Conservation (phyloP, 106 monocot genomes). For the Alisma plantagoaquatica region DNA sequence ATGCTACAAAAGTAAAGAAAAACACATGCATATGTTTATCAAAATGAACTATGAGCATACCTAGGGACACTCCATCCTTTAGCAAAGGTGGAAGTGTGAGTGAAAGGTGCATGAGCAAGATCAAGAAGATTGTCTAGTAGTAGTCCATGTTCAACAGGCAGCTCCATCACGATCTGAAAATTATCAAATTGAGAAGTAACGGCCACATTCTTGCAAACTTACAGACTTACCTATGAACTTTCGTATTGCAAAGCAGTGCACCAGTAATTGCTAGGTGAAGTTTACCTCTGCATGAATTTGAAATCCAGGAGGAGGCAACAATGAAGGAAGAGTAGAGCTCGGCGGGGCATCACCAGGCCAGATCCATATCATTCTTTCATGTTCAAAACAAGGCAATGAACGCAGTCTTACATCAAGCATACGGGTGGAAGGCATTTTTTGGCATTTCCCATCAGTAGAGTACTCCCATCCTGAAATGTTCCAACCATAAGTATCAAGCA, state of each 20-base stretch:
- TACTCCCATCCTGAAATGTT: constrained; percentile 91
- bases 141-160: constrained; percentile 94
- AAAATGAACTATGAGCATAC: too few relatives aligned
- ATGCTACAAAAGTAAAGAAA: not conserved
- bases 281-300: constrained; percentile 87
- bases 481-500: not conserved
- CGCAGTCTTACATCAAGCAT: constrained; percentile 61
- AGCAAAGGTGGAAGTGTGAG: constrained; percentile 96
- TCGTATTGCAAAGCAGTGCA: too few relatives aligned
- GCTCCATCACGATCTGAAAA: constrained; percentile 93
- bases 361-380: constrained; percentile 95
- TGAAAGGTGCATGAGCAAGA: constrained; percentile 98
- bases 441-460: constrained; percentile 92
- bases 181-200: too few relatives aligned
- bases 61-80: constrained; percentile 99
- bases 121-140: constrained; percentile 97
- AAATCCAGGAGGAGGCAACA: constrained; percentile 80
- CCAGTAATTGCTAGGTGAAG: too few relatives aligned
- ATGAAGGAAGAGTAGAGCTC: constrained; percentile 59
- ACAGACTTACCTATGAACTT: too few relatives aligned
- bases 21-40: not conserved
- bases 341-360: constrained; percentile 90
- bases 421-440: constrained; percentile 96
- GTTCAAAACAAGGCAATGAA: constrained; percentile 85
- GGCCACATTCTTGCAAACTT: too few relatives aligned